A percentile compares a stretch with the other conserved stretches of the same genome.
Evolutionary conservation across 495 filamentous ascomycete species (phyloP).

Genomic region (Daldinia vernicosa): DNA sequence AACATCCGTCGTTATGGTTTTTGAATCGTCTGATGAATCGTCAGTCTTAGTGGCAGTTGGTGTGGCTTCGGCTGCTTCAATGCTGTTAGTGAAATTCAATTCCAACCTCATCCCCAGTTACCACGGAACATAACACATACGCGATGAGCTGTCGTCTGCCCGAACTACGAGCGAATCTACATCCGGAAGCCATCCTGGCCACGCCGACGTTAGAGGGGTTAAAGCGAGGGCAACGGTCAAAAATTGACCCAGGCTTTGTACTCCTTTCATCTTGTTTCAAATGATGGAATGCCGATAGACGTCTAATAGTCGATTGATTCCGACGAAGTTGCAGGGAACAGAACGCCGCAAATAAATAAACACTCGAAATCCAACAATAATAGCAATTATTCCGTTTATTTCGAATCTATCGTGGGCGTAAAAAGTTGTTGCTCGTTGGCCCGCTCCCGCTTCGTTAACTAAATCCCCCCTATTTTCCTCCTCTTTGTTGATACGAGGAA

Average conservation of each 20-base stretch:
- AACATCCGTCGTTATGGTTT: not conserved
- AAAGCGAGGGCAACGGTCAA: conserved; percentile 37
- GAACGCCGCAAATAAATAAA: conserved; percentile 41
- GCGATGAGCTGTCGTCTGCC: conserved; percentile 37
- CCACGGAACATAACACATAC: conserved; percentile 30
- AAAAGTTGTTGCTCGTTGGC: conserved; percentile 12
- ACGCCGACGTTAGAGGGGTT: conserved; percentile 32
- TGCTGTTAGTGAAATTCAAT: conserved; percentile 16
- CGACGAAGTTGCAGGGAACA: conserved; percentile 13
- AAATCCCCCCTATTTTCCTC: conserved; percentile 23
- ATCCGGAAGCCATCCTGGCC: conserved; percentile 38
- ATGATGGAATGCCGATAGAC: conserved; percentile 19
- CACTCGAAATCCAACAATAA: conserved; percentile 16
- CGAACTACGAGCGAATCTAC: conserved; percentile 32
- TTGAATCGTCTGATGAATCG: conserved; percentile 3
- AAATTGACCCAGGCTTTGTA: conserved; percentile 36
- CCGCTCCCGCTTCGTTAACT: conserved; percentile 17
- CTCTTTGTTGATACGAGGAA: conserved; percentile 24
- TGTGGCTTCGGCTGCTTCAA: conserved; percentile 26
- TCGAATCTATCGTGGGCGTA: conserved; percentile 6
- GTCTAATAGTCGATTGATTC: conserved; percentile 15
- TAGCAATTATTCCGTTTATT: conserved; percentile 9
- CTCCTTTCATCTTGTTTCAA: conserved; percentile 34
- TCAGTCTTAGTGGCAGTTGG: conserved; percentile 5
- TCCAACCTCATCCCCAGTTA: not conserved